phyloP scores from a whole-genome alignment of 805 yeast genomes.

The Priceomyces medius region DNA sequence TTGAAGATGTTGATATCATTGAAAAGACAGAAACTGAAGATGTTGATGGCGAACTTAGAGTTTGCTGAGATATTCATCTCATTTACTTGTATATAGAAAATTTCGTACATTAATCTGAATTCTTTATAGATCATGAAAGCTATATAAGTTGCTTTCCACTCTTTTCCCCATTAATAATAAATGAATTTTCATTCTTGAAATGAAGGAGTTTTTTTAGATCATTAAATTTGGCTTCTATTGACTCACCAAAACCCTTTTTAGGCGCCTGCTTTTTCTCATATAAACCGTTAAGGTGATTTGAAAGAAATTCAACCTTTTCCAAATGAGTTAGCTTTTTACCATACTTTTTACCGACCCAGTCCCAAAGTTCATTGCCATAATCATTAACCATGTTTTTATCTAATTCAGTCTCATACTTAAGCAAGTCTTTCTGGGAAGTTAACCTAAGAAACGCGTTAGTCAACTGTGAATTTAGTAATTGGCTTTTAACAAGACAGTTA shows the following conservation, averaged over 20 bases:
- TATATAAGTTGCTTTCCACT: background rate
- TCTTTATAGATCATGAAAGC: background rate
- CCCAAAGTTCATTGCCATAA: constrained; percentile 19
- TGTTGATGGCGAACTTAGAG: constrained; percentile 24
- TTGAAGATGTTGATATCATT: constrained; percentile 62
- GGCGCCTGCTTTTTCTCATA: constrained; percentile 5
- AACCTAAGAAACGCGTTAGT: constrained; percentile 6
- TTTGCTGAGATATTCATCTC: constrained; percentile 18
- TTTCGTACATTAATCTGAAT: background rate
- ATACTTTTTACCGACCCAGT: constrained; percentile 16
- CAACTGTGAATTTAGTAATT: constrained; percentile 18
- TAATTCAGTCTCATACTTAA: constrained; percentile 3
- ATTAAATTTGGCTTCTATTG: constrained; percentile 3
- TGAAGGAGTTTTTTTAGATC: constrained; percentile 9
- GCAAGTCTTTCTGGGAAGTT: constrained; percentile 1
- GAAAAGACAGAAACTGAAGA: constrained; percentile 39
- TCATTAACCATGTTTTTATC: background rate
- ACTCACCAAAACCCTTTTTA: constrained; percentile 1
- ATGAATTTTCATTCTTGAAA: background rate
- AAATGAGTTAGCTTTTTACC: constrained; percentile 15
- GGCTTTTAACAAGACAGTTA: constrained; percentile 22
- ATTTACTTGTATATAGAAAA: constrained; percentile 8
- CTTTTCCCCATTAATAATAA: constrained; percentile 11
- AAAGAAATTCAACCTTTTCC: constrained; percentile 21
- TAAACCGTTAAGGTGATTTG: constrained; percentile 15